Evolutionary conservation across 2,329 filamentous ascomycete species (phyloP), one percentile per base, ranked within the genome.

Genomic region (Nectriaceae sp.): DNA sequence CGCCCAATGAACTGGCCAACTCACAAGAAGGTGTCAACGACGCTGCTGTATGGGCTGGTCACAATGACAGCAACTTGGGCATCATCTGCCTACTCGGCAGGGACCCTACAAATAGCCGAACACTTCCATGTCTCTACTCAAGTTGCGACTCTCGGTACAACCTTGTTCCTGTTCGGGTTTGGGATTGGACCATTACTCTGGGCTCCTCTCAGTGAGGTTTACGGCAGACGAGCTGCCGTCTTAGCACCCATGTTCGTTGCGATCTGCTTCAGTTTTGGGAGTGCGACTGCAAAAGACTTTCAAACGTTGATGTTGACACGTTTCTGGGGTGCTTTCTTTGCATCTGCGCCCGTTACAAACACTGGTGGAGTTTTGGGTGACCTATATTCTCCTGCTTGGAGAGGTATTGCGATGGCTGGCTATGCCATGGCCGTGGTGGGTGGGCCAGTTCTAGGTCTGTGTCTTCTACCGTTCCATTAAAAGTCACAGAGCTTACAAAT

Each of bases 1-100:
- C 73, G 76, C 4, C 87, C 88, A 0, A 57, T 85, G 39, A 91
- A 91, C 63, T 92, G 88, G 89, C 73, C 80, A 0, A 80, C 79
- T 21, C 71, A 71, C 56, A 91, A 90, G 66, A 91, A 92, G 66
- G 68, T 84, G 8, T 56, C 77, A 3, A 89, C 86, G 0, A 90
- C 87, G 0, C 54, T 84, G 29, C 53, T 70, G 2, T 71, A 72
- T 44, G 70, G 70, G 8, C 41, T 70, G 2, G 63, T 47, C 60
- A 72, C 70, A 15, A 70, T 70, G 84, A 76, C 69, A 56, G 74
- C 76, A 1, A 78, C 76, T 0, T 80, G 74, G 74, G 75, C 75
- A 0, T 76, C 70, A 0, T 74, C 74, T 1, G 57, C 71, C 3
- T 88, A 85, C 64, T 80, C 82, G 2, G 74, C 83, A 0, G 85